A percentile compares a stretch with the other conserved stretches of the same genome.
phyloP scores from a whole-genome alignment of 768 basidiomycete genomes.

The Suillus ampliporus region DNA sequence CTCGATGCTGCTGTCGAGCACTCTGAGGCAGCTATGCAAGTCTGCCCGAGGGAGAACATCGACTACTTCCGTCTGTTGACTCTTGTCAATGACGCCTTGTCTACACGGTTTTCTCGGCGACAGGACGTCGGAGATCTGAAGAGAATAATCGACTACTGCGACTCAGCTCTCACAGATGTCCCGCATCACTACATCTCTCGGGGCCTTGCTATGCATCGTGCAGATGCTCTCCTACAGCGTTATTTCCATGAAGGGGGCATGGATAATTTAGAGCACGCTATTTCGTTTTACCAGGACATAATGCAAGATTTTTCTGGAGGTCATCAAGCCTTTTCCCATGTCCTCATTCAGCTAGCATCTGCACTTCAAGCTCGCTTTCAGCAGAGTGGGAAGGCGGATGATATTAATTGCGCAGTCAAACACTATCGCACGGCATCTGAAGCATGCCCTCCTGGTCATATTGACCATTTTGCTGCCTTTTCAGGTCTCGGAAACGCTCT shows the following conservation, averaged over 20 bases:
- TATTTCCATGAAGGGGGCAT: conserved; percentile 17
- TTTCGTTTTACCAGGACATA: conserved; percentile 22
- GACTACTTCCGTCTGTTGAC: neutral
- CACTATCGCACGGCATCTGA: conserved; percentile 19
- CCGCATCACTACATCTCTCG: neutral
- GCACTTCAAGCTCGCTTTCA: conserved; percentile 28
- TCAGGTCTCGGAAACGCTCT: conserved; percentile 25
- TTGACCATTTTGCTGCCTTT: conserved; percentile 16
- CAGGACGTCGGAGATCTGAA: conserved; percentile 23
- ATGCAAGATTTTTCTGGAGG: conserved; percentile 17
- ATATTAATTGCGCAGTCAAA: conserved; percentile 32
- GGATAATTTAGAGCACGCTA: conserved; percentile 13
- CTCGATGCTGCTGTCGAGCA: conserved; percentile 19
- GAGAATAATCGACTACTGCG: conserved; percentile 26
- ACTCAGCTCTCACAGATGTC: conserved; percentile 19
- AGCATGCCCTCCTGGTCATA: conserved; percentile 15
- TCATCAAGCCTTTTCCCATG: conserved; percentile 16
- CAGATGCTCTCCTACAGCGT: conserved; percentile 20
- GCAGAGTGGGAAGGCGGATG: conserved; percentile 6
- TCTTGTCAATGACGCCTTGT: conserved; percentile 5
- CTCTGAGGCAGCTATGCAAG: conserved; percentile 24
- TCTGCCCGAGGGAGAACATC: conserved; percentile 5
- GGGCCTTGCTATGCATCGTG: conserved; percentile 19
- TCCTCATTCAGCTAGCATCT: conserved; percentile 19
- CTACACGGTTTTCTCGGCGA: conserved; percentile 9